A percentile compares a stretch with the other conserved stretches of the same genome.
These are phyloP conservation scores for Xanthoparmelia taractica DNA, from an alignment of 495 filamentous ascomycete species.

Conservation along the genomic window DNA sequence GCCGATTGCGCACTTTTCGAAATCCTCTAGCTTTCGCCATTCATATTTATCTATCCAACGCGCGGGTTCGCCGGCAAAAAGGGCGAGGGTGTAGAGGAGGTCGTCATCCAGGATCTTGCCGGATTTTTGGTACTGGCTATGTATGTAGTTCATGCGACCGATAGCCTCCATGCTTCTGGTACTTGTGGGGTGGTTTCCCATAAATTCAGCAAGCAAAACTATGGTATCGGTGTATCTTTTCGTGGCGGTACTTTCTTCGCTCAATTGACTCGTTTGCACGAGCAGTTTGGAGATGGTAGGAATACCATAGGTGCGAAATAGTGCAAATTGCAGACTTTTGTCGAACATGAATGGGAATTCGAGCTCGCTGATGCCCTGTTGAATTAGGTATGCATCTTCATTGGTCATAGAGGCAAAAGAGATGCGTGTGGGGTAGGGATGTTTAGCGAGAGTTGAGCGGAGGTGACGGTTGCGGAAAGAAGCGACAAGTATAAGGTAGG, in stretches of 20 bases:
- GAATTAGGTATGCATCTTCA: conserved; percentile 51
- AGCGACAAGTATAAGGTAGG: conserved; percentile 32
- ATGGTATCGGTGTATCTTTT: conserved; percentile 61
- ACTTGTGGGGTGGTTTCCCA: conserved; percentile 35
- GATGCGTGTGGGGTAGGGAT: conserved; percentile 46
- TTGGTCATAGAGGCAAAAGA: conserved; percentile 56
- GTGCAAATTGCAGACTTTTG: conserved; percentile 53
- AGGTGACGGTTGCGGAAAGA: conserved; percentile 45
- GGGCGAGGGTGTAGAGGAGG: conserved; percentile 58
- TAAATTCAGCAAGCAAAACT: conserved; percentile 51
- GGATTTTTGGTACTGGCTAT: conserved; percentile 48
- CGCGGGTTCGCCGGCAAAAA: conserved; percentile 54
- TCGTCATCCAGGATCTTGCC: conserved; percentile 57
- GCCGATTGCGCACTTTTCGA: conserved; percentile 59
- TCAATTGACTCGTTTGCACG: conserved; percentile 51
- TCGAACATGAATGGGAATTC: conserved; percentile 54
- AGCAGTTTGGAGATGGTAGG: conserved; percentile 53
- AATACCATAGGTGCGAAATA: conserved; percentile 65
- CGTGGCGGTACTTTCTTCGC: conserved; percentile 40
- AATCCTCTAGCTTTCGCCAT: conserved; percentile 53
- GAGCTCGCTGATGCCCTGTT: conserved; percentile 38
- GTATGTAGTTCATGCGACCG: conserved; percentile 60
- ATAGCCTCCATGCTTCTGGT: conserved; percentile 44
- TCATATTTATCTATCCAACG: conserved; percentile 53
- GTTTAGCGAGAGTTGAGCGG: conserved; percentile 38